Evolutionary conservation across 2,329 filamentous ascomycete species (phyloP), one percentile per base, ranked within the genome.

Genomic region (Phaeosphaeria sp.): DNA sequence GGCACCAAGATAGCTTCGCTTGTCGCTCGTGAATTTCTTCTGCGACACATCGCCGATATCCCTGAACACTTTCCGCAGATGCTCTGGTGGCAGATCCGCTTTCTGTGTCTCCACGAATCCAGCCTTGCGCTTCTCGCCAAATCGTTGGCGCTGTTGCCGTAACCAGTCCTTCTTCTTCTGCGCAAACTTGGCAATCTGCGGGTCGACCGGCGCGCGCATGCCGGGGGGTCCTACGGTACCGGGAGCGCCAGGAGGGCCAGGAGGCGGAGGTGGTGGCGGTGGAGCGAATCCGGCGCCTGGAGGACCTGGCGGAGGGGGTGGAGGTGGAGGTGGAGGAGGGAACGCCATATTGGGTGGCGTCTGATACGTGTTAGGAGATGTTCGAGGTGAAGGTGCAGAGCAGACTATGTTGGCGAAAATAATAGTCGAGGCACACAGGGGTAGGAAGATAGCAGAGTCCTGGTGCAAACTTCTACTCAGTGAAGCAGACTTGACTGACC

Each of bases 141-240:
- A 99, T 53, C 95, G 89, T 77, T 93, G 95, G 69, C 93, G 89
- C 81, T 96, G 95, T 65, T 86, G 87, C 61, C 93, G 90, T 71
- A 98, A 84, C 96, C 96, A 99, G 89, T 97, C 93, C 77, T 93
- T 96, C 86, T 98, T 99, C 86, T 98, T 99, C 79, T 97, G 92
- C 56, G 93, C 92, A 74, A 97, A 96, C 81, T 99, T 99, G 51
- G 93, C 93, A 72, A 92, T 85, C 65, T 93, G 91, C 45, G 93
- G 89, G 74, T 98, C 90, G 66, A 88, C 85, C 22, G 89, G 87
- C 44, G 93, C 92, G 63, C 88, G 88, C 77, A 93, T 96, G 42
- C 67, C 61, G 62, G 93, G 93, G 52, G 91, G 68, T 3, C 75
- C 71, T 49, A 72, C 72, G 13, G 77, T 73, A 20, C 77, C 78